phyloP scores from a whole-genome alignment of 306 rosid species.

The Mucuna pruriens region DNA sequence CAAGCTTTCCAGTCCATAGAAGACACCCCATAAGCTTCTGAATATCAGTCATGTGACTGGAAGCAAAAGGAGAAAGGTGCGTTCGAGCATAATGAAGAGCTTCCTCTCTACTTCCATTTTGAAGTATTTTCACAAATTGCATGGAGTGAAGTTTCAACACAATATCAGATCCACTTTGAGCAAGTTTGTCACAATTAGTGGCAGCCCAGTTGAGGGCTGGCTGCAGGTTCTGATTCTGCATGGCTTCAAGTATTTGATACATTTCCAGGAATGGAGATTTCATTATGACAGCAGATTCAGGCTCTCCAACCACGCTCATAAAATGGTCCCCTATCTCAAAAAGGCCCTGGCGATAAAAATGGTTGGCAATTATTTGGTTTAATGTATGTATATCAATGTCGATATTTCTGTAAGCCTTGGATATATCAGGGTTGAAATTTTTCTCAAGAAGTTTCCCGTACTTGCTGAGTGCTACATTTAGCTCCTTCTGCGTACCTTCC shows the following conservation, averaged over 20 bases:
- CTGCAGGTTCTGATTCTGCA: conserved; percentile 65
- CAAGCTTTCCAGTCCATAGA: conserved; percentile 84
- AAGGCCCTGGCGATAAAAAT: conserved; percentile 83
- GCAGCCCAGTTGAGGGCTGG: conserved; percentile 91
- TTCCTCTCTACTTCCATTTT: conserved; percentile 61
- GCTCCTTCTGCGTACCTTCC: conserved; percentile 81
- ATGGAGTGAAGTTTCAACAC: conserved; percentile 75
- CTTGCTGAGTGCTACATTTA: conserved; percentile 78
- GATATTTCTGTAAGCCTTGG: conserved; percentile 83
- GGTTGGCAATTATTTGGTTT: conserved; percentile 77
- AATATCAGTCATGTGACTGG: conserved; percentile 62
- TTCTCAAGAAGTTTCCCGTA: conserved; percentile 84
- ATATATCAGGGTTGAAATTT: conserved; percentile 80
- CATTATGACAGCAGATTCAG: conserved; percentile 62
- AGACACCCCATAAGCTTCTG: conserved; percentile 84
- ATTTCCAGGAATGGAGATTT: conserved; percentile 80
- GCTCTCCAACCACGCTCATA: conserved; percentile 59
- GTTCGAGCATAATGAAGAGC: conserved; percentile 77
- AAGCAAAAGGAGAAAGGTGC: conserved; percentile 65
- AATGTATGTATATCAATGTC: conserved; percentile 65
- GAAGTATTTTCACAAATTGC: conserved; percentile 72
- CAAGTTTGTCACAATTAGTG: conserved; percentile 63
- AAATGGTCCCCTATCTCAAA: conserved; percentile 86
- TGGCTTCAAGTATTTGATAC: conserved; percentile 80
- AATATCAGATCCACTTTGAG: conserved; percentile 71